phyloP scores from a whole-genome alignment of 176 grass and related monocot genomes.

The Aechmea fasciata region DNA sequence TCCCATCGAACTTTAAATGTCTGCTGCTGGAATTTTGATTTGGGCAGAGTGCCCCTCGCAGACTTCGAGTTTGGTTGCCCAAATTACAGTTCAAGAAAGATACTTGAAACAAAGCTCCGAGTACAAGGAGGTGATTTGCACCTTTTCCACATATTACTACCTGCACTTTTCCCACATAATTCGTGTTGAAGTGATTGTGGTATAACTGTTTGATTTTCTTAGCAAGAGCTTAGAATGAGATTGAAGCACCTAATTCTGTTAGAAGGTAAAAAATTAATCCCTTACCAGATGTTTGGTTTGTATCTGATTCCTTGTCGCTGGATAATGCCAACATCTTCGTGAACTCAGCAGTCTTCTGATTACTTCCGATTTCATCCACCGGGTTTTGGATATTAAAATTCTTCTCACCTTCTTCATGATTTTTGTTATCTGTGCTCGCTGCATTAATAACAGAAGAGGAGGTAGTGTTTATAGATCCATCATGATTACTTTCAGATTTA shows the following conservation, averaged over 20 bases:
- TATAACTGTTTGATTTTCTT: not conserved
- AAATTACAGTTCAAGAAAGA: no score
- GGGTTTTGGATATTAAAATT: slow-evolving; percentile 5
- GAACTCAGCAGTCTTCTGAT: not conserved
- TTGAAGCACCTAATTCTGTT: not conserved
- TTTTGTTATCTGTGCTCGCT: not conserved
- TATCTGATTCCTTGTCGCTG: slow-evolving; percentile 15
- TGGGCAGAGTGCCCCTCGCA: no score
- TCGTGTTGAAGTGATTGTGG: no score
- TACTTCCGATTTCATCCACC: slow-evolving; percentile 9
- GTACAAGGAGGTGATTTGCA: no score
- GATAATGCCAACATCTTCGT: not conserved
- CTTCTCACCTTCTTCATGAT: not conserved
- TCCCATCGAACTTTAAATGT: no score
- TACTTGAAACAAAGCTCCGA: no score
- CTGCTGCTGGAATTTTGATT: no score
- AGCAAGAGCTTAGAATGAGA: not conserved
- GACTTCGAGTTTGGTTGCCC: no score
- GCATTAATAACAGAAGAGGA: slow-evolving; percentile 2
- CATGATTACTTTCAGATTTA: not conserved
- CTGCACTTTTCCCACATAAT: no score
- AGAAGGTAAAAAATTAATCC: slow-evolving; percentile 6
- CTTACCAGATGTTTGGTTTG: slow-evolving; percentile 27
- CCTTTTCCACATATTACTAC: no score
- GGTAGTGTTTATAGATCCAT: not conserved